Base-by-base conservation (phyloP, 495 filamentous ascomycete species). In the Bathelium albidoporum region DNA sequence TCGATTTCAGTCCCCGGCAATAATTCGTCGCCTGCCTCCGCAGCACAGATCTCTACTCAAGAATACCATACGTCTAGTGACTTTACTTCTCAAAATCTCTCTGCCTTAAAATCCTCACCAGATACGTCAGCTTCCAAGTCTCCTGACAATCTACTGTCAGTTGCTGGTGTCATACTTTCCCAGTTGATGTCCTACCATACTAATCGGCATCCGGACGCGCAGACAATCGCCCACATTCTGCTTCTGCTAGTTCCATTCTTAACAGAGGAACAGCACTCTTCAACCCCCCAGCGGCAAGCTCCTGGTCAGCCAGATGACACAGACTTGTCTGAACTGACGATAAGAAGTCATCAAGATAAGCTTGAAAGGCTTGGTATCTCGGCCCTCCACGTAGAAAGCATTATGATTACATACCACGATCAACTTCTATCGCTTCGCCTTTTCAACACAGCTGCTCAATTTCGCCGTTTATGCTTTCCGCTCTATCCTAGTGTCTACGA, bases 371-470 rank as follows among this genome's bases (percentile, higher is more conserved):
- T 72, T 26, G 36, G 72, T 52, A 31, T 31, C 10, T 61, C 68
- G n/a, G 70, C 73, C 0, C 68, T 70, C 16, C 74, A 77, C 60
- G 63, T 74, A 29, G 75, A 78, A 64, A 59, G 64, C 20, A 73
- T 76, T 16, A 66, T 78, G 4, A 53, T 64, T n/a, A 69, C 73
- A 2, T 78, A 78, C 66, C 74, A 76, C 61, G 67, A 68, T 26
- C 75, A 78, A 62, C 67, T 78, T 9, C 39, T 71, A 29, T 59
- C 60, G 20, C 67, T 71, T 16, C 34, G 60, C 2, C 66, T 74
- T 9, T 68, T 65, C 65, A 70, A 67, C 52, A 60, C 68, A 12
- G 74, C 74, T 0, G 69, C 73, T 2, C 62, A 62, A 0, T 53
- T 78, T 12, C 72, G 74, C 39, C 70, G 69, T 24, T 62, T 74